Percentiles rank a stretch among this genome's conserved stretches.
These are phyloP conservation scores for Auxenochlorella pyrenoidosa DNA, from an alignment of 139 green algal species.

Conservation along the genomic window DNA sequence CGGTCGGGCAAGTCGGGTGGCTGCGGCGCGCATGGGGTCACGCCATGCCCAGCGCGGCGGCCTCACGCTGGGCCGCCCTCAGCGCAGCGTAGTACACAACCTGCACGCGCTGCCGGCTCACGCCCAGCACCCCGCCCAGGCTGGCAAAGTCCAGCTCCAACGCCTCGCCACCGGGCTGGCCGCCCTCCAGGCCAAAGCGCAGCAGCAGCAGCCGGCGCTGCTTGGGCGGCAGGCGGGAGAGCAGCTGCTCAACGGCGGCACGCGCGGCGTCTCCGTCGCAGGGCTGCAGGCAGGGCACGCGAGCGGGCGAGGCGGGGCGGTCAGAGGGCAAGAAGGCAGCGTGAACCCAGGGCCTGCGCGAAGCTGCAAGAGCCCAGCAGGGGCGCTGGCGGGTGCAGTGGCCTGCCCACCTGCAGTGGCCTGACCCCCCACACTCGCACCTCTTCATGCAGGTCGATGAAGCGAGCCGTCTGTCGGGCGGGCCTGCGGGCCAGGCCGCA, in stretches of 20 bases:
- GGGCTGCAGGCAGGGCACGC: background rate
- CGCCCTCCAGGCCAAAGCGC: background rate
- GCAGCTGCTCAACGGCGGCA: background rate
- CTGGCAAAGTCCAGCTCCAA: background rate
- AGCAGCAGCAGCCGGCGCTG: slow-evolving; percentile 6
- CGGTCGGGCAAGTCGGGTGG: no score
- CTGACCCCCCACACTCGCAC: no score
- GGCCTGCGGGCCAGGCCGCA: background rate
- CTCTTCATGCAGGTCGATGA: background rate
- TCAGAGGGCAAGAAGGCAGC: background rate
- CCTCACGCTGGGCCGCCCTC: background rate
- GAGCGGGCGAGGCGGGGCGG: background rate
- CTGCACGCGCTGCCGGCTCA: slow-evolving; percentile 19
- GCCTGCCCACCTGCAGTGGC: no score
- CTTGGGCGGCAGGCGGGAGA: background rate
- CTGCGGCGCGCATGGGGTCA: background rate
- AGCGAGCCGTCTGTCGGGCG: background rate
- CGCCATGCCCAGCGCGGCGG: background rate
- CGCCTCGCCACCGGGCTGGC: background rate
- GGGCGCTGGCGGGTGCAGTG: no score
- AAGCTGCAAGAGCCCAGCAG: no score
- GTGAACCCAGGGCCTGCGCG: background rate
- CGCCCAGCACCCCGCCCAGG: slow-evolving; percentile 1
- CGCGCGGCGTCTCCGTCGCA: background rate
- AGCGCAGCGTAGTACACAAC: background rate